Base-by-base conservation (phyloP, 2,329 filamentous ascomycete genomes). In the Colletotrichum brevisporum region DNA sequence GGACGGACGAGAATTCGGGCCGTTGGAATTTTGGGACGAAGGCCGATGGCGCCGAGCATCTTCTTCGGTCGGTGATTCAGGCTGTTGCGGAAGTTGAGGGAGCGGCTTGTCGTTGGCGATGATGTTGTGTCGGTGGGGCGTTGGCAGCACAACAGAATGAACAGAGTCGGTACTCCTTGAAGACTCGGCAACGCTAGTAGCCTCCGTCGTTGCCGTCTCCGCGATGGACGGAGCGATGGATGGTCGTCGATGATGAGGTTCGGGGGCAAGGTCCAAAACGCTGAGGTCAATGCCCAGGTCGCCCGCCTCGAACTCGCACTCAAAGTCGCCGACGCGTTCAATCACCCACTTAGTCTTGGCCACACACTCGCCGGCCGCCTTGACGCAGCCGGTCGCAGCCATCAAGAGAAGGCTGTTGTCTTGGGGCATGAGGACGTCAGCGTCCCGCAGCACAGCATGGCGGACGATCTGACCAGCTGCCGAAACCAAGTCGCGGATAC, bases 301-400 rank as follows among this genome's bases (percentile, higher is more conserved):
- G 18, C 81, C 82, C 45, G 82, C 77, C 73, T 92, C 89, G 63
- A 93, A 85, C 77, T 97, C 94, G 73, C 95, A 90, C 78, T 97
- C 94, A 73, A 97, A 97, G 78, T 97, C 95, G 21, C 95, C 94
- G 71, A 96, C 94, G 70, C 92, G 88, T 80, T 97, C 94, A 67
- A 99, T 92, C 52, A 97, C 90, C 77, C 89, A 87, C 75, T 94
- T 94, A 12, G 95, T 92, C 81, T 95, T 95, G 6, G 92, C 91
- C 21, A 97, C 92, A 79, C 95, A 98, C 74, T 97, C 94, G 48
- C 95, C 95, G 52, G 95, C 94, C 24, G 94, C 92, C 73, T 94
- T 91, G 27, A 99, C 95, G 77, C 95, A 98, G 69, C 89, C 90
- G 6, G 94, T 97, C 9, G 94, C 94, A 21, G 94, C 93, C 70